Evolutionary conservation across 345 rosid species (phyloP).

Genomic region (Acer yangbiense): DNA sequence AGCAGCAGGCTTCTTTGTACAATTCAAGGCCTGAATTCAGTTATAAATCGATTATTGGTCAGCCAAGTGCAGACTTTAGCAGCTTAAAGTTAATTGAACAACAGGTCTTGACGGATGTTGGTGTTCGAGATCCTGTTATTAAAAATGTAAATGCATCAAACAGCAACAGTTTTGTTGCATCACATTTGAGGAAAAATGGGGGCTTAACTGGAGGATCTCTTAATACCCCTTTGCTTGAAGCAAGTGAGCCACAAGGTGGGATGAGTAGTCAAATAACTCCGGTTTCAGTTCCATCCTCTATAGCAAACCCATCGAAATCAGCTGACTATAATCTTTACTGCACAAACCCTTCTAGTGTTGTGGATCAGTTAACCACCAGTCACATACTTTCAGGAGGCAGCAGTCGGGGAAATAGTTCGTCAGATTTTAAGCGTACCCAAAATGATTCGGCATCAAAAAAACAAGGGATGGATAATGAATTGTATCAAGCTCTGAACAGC

Average conservation of each 20-base stretch:
- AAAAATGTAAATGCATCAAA: constrained; percentile 16
- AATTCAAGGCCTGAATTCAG: constrained; percentile 28
- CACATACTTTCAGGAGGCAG: constrained; percentile 30
- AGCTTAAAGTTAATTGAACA: constrained; percentile 41
- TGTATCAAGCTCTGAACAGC: constrained; percentile 33
- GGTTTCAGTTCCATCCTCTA: constrained; percentile 19
- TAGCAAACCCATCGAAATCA: constrained; percentile 18
- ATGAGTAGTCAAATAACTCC: constrained; percentile 19
- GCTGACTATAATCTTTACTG: constrained; percentile 22
- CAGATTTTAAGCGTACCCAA: constrained; percentile 22
- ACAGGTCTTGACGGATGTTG: constrained; percentile 35
- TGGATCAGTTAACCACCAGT: constrained; percentile 23
- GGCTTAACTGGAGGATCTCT: constrained; percentile 18
- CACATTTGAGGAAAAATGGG: constrained; percentile 24
- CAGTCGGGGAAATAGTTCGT: constrained; percentile 13
- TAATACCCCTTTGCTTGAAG: constrained; percentile 18
- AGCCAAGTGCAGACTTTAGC: constrained; percentile 17
- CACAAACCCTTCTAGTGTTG: constrained; percentile 10
- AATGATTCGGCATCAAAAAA: constrained; percentile 29
- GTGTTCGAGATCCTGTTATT: constrained; percentile 22
- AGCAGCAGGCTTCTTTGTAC: constrained; percentile 43
- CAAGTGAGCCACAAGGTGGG: constrained; percentile 17
- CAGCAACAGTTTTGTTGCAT: constrained; percentile 11
- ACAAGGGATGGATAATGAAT: constrained; percentile 31
- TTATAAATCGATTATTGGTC: constrained; percentile 23